Conservation (phyloP, 1,284 basidiomycete species). For the Coniferiporia weirii region DNA sequence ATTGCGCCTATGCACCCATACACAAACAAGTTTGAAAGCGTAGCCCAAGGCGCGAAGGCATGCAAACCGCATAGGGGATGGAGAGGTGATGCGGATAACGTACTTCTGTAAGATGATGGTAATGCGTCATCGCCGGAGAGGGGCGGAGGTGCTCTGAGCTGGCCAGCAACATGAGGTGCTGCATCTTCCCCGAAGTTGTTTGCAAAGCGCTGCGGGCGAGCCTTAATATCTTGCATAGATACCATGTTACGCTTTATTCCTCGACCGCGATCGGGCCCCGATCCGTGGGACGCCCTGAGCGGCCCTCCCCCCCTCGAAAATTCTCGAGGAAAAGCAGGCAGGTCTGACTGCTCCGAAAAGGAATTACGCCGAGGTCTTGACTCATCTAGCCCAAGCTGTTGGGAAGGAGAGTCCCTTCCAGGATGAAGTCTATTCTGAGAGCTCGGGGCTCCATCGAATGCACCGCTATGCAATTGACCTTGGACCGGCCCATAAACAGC, state of each 20-base stretch:
- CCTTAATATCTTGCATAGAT: constrained; percentile 3
- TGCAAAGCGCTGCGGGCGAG: not conserved
- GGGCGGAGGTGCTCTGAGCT: not conserved
- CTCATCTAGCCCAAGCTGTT: not conserved
- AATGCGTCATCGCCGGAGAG: not conserved
- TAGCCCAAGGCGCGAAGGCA: not conserved
- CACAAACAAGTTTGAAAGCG: not conserved
- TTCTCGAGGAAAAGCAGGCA: not conserved
- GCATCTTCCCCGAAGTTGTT: not conserved
- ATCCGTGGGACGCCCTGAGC: not conserved
- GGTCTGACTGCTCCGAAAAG: not conserved
- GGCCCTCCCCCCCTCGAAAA: not conserved
- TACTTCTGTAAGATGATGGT: constrained; percentile 16
- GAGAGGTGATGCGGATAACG: constrained; percentile 17
- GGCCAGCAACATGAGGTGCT: not conserved
- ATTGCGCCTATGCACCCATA: too few species aligned
- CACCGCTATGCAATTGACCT: not conserved
- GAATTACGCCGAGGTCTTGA: not conserved
- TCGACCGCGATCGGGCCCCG: constrained; percentile 1
- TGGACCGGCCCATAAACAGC: not conserved
- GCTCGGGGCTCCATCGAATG: not conserved
- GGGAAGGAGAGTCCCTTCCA: not conserved
- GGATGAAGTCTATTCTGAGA: not conserved
- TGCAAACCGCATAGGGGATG: constrained; percentile 6
- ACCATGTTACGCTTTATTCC: constrained; percentile 5